Evolutionary conservation across 306 rosid species (phyloP), one percentile per base, ranked within the genome.

Genomic region (Dalbergia cochinchinensis): DNA sequence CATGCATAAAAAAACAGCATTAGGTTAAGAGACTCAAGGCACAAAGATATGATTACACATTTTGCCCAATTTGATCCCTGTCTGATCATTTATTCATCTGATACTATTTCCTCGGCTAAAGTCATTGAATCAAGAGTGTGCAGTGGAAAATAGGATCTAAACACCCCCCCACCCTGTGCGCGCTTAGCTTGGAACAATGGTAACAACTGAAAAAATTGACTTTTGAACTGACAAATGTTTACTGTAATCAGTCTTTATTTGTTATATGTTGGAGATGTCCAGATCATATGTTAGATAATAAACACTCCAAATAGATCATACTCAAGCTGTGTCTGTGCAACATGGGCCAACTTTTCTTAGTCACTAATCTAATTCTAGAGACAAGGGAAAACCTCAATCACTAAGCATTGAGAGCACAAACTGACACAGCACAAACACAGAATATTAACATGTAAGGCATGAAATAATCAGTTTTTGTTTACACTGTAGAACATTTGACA

Each of bases 381-480:
- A 33, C 44, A 62, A 51, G 61, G 41, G 37, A 48, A 82, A 26
- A 69, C 45, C 41, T 76, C 15, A 50, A 51, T 61, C 51, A 82
- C 37, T 34, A n/a, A 41, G 22, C 51, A 60, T 8, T 48, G 26
- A 67, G 42, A 82, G 48, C 15, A 61, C 33, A 76, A 22, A 50
- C 16, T n/a, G 71, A 68, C 72, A 54, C 44, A 47, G 53, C 53
- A 47, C 53, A 11, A 1, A 26, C 31, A 26, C 31, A 47, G 13
- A 47, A 47, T 47, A 10, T 47, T 47, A 47, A 14, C 13, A 47
- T 47, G 31, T 12, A 13, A 10, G 14, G 53, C 53, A 12, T 10
- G 53, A 47, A 47, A 47, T 47, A 12, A 47, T 47, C 53, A 47
- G 53, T 47, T 47, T 47, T 44, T 44, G 50, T 44, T 11, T 8